Base-by-base conservation (phyloP, 2,329 filamentous ascomycete genomes). In the Alternaria solani region DNA sequence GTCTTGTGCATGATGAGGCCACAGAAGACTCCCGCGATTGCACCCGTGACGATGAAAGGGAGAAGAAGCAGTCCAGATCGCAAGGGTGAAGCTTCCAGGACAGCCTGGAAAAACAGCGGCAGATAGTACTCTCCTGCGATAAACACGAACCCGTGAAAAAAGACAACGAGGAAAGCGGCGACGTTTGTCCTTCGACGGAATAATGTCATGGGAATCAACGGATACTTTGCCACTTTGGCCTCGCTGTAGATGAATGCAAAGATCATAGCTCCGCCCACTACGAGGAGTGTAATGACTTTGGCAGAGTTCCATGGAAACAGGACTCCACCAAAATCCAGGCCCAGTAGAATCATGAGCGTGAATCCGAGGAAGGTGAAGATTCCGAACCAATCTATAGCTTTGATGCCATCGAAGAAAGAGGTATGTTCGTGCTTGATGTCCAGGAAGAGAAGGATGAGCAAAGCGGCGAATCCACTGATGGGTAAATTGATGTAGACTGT, bases 31-130 rank as follows among this genome's bases (percentile, higher is more conserved):
- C 80, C 83, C 1, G 79, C 73, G 7, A 81, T 60, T 1, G 84
- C 82, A 57, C 82, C 81, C 0, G 75, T 73, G 4, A 80, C 63
- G 18, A 76, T 87, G 41, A 89, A 85, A 0, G 90, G 89, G 0
- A 92, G 80, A 2, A 91, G 81, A 12, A 90, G 83, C 0, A 89
- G 66, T 68, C 83, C 84, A 0, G 87, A 91, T n/a, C 81, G 80
- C 34, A 91, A 79, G 0, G 89, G 87, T 0, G 83, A 83, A 1
- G 86, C 86, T 51, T 84, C 83, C 2, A 89, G 83, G 0, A 89
- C 89, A 3, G 88, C 85, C 73, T 94, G 91, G 55, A 92, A 89
- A 77, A 89, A 93, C 0, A 93, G 82, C 0, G 91, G 91, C 26
- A 93, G 81, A 69, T 91, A 93, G 76, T 91, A 93, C 51, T 88